Conservation (phyloP, 1,284 basidiomycete species). For the Sutorius eximius region DNA sequence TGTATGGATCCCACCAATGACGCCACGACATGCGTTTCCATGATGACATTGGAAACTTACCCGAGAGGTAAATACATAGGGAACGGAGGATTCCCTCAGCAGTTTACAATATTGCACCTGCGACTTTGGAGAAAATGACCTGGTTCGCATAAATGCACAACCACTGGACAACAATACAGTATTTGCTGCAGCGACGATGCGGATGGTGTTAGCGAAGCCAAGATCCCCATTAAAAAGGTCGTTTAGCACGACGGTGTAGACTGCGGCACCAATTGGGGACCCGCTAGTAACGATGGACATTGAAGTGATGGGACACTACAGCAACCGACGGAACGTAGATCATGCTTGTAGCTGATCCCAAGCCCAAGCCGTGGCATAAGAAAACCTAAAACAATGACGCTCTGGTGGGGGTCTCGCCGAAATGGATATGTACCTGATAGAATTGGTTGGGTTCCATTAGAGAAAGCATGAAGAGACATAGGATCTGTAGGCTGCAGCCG, state of each 20-base stretch:
- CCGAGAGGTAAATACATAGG: slow-evolving; percentile 30
- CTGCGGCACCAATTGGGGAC: slow-evolving; percentile 33
- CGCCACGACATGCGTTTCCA: too few species aligned
- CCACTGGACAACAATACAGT: slow-evolving; percentile 25
- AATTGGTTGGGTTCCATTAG: slow-evolving; percentile 30
- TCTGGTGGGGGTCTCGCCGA: background rate
- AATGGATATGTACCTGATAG: slow-evolving; percentile 32
- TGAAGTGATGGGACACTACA: slow-evolving; percentile 40
- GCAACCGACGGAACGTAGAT: slow-evolving; percentile 36
- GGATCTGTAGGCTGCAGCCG: slow-evolving; percentile 28
- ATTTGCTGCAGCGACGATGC: slow-evolving; percentile 30
- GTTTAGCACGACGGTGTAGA: slow-evolving; percentile 41
- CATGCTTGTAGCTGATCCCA: slow-evolving; percentile 35
- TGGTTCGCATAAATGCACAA: slow-evolving; percentile 33
- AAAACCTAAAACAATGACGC: slow-evolving; percentile 28
- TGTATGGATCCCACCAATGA: too few species aligned
- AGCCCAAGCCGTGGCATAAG: slow-evolving; percentile 38
- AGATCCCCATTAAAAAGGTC: slow-evolving; percentile 32
- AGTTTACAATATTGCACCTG: slow-evolving; percentile 18
- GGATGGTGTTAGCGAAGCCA: slow-evolving; percentile 31
- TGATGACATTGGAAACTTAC: slow-evolving; percentile 11
- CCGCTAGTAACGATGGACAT: slow-evolving; percentile 38
- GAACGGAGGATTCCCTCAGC: slow-evolving; percentile 13
- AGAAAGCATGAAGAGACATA: slow-evolving; percentile 40
- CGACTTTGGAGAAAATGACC: slow-evolving; percentile 17